These are phyloP conservation scores for Colletotrichum sp. DNA, from an alignment of 2,329 filamentous ascomycete genomes.

Conservation along the genomic window DNA sequence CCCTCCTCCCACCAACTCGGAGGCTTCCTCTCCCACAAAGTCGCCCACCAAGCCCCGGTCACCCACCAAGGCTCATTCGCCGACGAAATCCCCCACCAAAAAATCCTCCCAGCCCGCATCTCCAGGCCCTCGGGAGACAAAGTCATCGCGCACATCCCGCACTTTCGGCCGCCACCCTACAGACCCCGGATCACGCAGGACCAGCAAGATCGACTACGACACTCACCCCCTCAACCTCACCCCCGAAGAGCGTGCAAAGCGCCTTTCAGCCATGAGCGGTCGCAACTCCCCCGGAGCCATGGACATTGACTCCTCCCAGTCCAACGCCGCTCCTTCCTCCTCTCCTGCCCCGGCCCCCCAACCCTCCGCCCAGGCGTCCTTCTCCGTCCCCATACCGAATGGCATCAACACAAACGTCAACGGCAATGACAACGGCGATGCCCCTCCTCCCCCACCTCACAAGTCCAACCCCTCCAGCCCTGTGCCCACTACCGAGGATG, in stretches of 20 bases:
- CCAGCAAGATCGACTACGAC: conserved; percentile 67
- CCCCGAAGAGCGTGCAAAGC: conserved; percentile 80
- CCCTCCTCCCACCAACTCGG: conserved; percentile 32
- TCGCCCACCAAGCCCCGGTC: conserved; percentile 31
- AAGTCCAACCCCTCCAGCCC: conserved; percentile 67
- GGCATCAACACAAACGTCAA: conserved; percentile 47
- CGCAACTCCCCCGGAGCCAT: conserved; percentile 62
- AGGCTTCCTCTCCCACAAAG: conserved; percentile 34
- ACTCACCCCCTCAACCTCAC: conserved; percentile 90
- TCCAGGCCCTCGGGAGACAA: conserved; percentile 30
- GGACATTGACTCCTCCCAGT: conserved; percentile 71
- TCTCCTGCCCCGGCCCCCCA: conserved; percentile 56
- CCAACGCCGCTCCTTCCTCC: conserved; percentile 55
- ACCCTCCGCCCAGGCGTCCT: conserved; percentile 46
- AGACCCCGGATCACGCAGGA: conserved; percentile 50
- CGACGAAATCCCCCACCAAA: conserved; percentile 35
- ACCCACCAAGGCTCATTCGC: conserved; percentile 25
- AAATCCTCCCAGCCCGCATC: conserved; percentile 39
- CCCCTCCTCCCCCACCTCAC: conserved; percentile 76
- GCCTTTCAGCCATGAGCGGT: conserved; percentile 64
- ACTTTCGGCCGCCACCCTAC: conserved; percentile 54
- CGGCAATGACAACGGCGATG: conserved; percentile 50
- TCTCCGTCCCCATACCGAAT: conserved; percentile 60
- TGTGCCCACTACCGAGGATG: conserved; percentile 62
- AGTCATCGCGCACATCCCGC: conserved; percentile 48